Evolutionary conservation across 352 stramenopile species (phyloP).

Genomic region (Pythium rhizo-oryzae): DNA sequence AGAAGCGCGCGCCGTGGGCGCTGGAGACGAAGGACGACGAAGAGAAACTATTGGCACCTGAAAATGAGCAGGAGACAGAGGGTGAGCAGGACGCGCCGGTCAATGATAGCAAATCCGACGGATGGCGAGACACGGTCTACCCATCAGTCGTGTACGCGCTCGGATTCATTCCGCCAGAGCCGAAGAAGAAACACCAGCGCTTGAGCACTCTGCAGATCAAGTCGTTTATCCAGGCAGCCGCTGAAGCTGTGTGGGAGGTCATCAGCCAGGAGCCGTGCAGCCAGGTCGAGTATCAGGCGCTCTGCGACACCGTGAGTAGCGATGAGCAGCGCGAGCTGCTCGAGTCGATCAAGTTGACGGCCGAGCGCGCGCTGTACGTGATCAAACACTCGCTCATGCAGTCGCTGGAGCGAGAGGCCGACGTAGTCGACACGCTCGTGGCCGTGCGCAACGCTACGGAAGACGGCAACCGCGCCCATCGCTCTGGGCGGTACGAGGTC

Average conservation of each 20-base stretch:
- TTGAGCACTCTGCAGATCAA: constrained; percentile 85
- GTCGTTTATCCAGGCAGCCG: constrained; percentile 80
- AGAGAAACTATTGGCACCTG: constrained; percentile 18
- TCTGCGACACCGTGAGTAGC: constrained; percentile 58
- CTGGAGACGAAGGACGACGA: constrained; percentile 38
- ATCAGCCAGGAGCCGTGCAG: constrained; percentile 54
- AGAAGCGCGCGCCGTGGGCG: constrained; percentile 71
- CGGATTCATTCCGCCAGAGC: constrained; percentile 57
- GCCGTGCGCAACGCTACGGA: constrained; percentile 53
- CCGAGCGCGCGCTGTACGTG: constrained; percentile 62
- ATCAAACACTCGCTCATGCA: constrained; percentile 71
- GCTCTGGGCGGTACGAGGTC: constrained; percentile 51
- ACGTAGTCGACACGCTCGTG: constrained; percentile 46
- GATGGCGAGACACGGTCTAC: constrained; percentile 67
- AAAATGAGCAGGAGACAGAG: constrained; percentile 8
- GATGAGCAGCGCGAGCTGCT: constrained; percentile 39
- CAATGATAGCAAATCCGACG: constrained; percentile 12
- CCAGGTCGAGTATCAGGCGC: constrained; percentile 75
- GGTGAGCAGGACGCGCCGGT: constrained; percentile 18
- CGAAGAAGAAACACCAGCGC: constrained; percentile 51
- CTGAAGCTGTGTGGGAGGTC: constrained; percentile 68
- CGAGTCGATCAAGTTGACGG: constrained; percentile 31
- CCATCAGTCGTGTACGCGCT: constrained; percentile 67
- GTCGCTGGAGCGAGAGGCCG: constrained; percentile 53
- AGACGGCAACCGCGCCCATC: constrained; percentile 60